A percentile compares a stretch with the other conserved stretches of the same genome.
Conservation (phyloP, 805 yeast genomes). For the Vanderwaltozyma verrucispora region DNA sequence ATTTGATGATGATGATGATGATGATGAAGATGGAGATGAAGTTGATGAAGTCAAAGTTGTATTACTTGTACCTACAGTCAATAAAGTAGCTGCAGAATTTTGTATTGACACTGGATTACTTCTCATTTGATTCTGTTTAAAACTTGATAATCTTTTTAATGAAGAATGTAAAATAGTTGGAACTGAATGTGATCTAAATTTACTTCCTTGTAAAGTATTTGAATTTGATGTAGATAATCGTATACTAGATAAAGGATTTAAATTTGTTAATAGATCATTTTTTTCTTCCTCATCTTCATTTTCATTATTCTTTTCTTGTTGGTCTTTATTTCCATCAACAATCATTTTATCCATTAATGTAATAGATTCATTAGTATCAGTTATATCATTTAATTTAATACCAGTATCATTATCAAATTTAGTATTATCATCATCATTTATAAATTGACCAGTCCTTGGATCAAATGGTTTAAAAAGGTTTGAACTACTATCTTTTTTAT, state of each 20-base stretch:
- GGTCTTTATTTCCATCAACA: not conserved
- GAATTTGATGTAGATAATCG: not conserved
- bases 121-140: not conserved
- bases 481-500: not conserved
- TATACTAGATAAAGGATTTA: not conserved
- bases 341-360: too few relatives aligned
- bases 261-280: not conserved
- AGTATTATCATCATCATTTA: constrained; percentile 5
- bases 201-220: not conserved
- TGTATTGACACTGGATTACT: not conserved
- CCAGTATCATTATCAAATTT: not conserved
- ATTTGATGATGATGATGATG: not conserved
- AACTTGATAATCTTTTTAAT: constrained; percentile 14
- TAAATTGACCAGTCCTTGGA: constrained; percentile 24
- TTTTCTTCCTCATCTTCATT: not conserved
- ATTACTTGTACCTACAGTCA: not conserved
- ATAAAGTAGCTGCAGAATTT: not conserved
- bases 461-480: constrained; percentile 25
- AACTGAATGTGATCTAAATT: constrained; percentile 26
- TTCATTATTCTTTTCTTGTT: not conserved
- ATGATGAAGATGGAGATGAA: not conserved
- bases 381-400: too few relatives aligned
- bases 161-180: constrained; percentile 28
- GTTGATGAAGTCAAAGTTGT: too few relatives aligned
- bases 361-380: too few relatives aligned